Conservation (phyloP, 1,284 basidiomycete species). For the Puccinia polysora region DNA sequence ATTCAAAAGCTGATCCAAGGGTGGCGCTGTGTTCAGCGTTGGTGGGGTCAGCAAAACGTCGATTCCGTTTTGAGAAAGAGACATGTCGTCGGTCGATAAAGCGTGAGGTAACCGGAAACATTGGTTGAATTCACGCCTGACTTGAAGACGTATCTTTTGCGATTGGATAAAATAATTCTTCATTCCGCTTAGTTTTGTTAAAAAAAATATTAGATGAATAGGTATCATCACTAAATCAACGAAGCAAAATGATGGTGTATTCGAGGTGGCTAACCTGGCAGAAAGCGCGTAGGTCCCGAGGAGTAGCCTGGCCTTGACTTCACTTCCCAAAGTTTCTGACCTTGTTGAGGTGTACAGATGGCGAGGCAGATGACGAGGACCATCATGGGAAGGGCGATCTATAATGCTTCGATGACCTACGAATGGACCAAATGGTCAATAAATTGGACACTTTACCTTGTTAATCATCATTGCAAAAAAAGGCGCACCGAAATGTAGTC, state of each 20-base stretch:
- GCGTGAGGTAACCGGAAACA: constrained; percentile 64
- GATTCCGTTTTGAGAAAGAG: neutral
- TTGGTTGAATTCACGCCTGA: constrained; percentile 69
- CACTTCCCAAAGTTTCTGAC: constrained; percentile 68
- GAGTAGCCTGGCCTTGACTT: constrained; percentile 82
- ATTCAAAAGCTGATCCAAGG: neutral
- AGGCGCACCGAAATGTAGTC: constrained; percentile 63
- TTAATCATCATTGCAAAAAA: constrained; percentile 23
- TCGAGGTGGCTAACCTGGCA: constrained; percentile 66
- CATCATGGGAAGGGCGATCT: constrained; percentile 25
- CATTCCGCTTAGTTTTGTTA: constrained; percentile 66
- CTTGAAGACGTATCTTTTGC: constrained; percentile 66
- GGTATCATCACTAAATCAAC: too few relatives aligned
- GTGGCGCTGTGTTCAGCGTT: neutral
- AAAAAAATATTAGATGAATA: too few relatives aligned
- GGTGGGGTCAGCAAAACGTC: constrained; percentile 19
- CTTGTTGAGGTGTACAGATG: constrained; percentile 53
- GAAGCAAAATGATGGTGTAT: neutral
- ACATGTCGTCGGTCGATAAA: constrained; percentile 49
- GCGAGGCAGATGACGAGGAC: neutral
- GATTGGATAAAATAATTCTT: constrained; percentile 96
- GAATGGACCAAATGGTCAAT: neutral
- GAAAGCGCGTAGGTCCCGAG: constrained; percentile 86
- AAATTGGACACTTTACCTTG: too few relatives aligned
- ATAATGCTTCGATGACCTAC: constrained; percentile 20